These are phyloP conservation scores for Pezicula neosporulosa DNA, from an alignment of 2,329 filamentous ascomycete genomes.

Conservation along the genomic window DNA sequence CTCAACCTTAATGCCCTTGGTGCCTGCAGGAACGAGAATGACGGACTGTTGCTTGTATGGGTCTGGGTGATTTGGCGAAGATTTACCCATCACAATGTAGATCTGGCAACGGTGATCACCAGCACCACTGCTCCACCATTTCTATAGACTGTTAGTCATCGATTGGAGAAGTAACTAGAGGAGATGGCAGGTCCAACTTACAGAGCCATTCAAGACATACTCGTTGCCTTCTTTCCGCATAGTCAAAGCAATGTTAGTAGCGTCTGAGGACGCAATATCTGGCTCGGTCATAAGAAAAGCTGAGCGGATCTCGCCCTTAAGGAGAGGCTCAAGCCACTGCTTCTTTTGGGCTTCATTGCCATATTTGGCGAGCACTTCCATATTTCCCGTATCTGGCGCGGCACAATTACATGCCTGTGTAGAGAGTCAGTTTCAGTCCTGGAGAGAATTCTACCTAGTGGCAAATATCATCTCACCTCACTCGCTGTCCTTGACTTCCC, in stretches of 20 bases:
- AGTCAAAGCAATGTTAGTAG: slow-evolving; percentile 80
- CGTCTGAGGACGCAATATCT: slow-evolving; percentile 79
- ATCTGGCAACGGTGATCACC: slow-evolving; percentile 85
- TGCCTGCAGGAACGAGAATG: slow-evolving; percentile 74
- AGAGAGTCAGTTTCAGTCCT: no score
- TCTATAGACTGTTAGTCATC: slow-evolving; percentile 43
- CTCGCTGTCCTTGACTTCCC: slow-evolving; percentile 73
- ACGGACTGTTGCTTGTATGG: slow-evolving; percentile 90
- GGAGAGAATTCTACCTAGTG: not conserved
- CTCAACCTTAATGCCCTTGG: slow-evolving; percentile 82
- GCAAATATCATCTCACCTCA: slow-evolving; percentile 5
- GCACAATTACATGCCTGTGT: slow-evolving; percentile 59
- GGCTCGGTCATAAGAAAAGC: slow-evolving; percentile 92
- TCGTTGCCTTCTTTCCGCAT: slow-evolving; percentile 79
- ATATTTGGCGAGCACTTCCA: slow-evolving; percentile 89
- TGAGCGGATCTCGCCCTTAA: slow-evolving; percentile 78
- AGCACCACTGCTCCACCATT: slow-evolving; percentile 97
- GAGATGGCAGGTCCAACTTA: slow-evolving; percentile 36
- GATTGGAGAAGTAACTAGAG: not conserved
- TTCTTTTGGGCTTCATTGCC: slow-evolving; percentile 78
- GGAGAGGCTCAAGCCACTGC: slow-evolving; percentile 72
- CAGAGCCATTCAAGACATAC: slow-evolving; percentile 82
- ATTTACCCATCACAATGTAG: slow-evolving; percentile 94
- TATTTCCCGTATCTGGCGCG: slow-evolving; percentile 86
- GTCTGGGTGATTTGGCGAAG: slow-evolving; percentile 66